These are phyloP conservation scores for Beauveria medogensis DNA, from an alignment of 2,329 filamentous ascomycete genomes.

Conservation along the genomic window DNA sequence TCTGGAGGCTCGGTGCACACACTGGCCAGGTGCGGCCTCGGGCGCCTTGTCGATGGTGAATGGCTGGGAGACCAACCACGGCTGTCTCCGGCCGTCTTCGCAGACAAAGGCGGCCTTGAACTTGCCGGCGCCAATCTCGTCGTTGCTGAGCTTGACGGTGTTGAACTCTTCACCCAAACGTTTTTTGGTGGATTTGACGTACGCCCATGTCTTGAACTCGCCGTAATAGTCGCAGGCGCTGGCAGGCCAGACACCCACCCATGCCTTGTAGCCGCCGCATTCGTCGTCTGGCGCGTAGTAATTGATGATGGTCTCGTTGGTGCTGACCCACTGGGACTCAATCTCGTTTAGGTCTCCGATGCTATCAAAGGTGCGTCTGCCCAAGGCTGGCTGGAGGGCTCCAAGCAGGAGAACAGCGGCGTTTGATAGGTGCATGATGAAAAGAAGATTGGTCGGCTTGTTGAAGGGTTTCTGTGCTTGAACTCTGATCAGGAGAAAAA, in stretches of 20 bases:
- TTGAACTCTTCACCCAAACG: neutral
- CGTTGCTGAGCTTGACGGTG: neutral
- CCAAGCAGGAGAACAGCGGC: neutral
- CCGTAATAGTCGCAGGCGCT: neutral
- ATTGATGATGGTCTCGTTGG: neutral
- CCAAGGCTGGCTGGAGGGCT: neutral
- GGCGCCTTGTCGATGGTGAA: neutral
- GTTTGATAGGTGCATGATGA: neutral
- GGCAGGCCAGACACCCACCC: neutral
- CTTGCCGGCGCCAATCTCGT: neutral
- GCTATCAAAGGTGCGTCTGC: neutral
- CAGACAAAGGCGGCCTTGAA: slow-evolving; percentile 1
- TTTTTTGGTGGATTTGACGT: neutral
- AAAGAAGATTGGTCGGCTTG: no score
- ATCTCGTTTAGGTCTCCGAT: neutral
- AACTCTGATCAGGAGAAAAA: no score
- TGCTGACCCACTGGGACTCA: neutral
- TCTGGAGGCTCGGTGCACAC: neutral
- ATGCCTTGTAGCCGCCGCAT: neutral
- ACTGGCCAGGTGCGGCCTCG: neutral
- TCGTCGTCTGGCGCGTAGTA: neutral
- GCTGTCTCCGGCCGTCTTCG: neutral
- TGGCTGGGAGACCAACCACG: neutral
- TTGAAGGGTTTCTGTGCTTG: neutral
- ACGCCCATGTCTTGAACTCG: neutral